Evolutionary conservation across 805 yeast species (phyloP).

Genomic region (Isabelozyma pseudorhagii): DNA sequence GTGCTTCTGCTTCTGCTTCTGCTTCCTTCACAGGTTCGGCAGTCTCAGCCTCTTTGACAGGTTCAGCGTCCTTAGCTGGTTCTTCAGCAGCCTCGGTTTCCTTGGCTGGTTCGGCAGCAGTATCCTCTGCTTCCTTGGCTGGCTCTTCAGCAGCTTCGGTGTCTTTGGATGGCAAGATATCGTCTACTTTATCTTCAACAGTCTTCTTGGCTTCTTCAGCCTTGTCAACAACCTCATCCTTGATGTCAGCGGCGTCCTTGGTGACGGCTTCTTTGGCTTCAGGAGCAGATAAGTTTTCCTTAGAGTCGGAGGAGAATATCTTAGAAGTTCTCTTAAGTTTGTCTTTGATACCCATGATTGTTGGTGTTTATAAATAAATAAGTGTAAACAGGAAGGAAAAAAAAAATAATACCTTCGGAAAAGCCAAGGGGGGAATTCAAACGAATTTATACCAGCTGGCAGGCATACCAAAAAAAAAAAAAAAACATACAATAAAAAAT

Average conservation of each 20-base stretch:
- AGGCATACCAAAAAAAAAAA: background rate
- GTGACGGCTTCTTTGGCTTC: background rate
- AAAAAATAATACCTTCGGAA: background rate
- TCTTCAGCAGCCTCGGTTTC: constrained; percentile 5
- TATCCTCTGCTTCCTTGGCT: constrained; percentile 2
- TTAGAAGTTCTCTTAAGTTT: constrained; percentile 37
- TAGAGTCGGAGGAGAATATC: constrained; percentile 26
- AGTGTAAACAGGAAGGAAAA: background rate
- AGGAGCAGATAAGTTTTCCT: constrained; percentile 14
- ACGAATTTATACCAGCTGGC: background rate
- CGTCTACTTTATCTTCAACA: constrained; percentile 2
- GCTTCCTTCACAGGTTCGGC: constrained; percentile 2
- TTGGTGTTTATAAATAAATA: background rate
- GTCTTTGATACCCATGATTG: constrained; percentile 34
- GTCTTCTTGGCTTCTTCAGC: constrained; percentile 1
- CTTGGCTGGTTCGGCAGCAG: constrained; percentile 5
- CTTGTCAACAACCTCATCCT: constrained; percentile 3
- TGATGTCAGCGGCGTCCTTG: constrained; percentile 2
- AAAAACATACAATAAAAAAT: background rate
- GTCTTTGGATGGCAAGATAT: constrained; percentile 3
- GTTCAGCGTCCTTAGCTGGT: constrained; percentile 4
- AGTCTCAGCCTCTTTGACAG: constrained; percentile 2
- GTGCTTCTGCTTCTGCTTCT: constrained; percentile 12
- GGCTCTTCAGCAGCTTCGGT: constrained; percentile 4
- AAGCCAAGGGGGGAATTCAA: background rate